Base-by-base conservation (phyloP, 2,329 filamentous ascomycete species). In the Diaporthe sp. region DNA sequence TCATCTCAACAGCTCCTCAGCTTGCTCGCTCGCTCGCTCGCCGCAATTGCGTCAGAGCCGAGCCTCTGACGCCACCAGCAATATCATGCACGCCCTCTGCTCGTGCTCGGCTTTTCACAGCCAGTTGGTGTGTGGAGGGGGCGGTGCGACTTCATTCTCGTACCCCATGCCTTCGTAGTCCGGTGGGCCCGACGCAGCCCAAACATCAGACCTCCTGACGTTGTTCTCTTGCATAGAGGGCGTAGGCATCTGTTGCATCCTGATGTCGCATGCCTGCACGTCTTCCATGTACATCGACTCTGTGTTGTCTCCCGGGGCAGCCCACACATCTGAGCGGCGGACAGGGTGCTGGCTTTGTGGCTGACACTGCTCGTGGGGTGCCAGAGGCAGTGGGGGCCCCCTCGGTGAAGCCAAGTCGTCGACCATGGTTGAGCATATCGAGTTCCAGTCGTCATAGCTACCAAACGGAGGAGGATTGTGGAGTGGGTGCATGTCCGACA, bases 121-220 rank as follows among this genome's bases (percentile, higher is more conserved):
- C 75, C 75, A 76, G 37, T 72, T 75, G 7, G 60, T 57, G 31
- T 71, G 73, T 17, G 75, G 75, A 34, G 73, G 75, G 31, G 73
- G 53, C 19, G 73, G 62, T 12, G 75, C 75, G 37, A 76, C 72
- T 49, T 76, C 75, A 12, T 76, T 71, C 13, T 76, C 75, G 53
- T 76, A 76, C 5, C 73, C 75, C 61, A 76, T 60, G 3, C 75
- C 75, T 25, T 76, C 75, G 44, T 76, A 76, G 42, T 76, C 75
- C 37, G 74, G 53, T 37, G 55, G 53, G 17, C 71, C 71, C 5
- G 73, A 31, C 1, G 75, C 58, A 19, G 75, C 73, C 75, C 75
- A 76, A 4, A 76, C 68, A 37, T 76, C 73, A 25, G 72, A 72
- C 46, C 68, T 53, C 65, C 75, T 65, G 22, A 49, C 31, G 19